Evolutionary conservation across 768 basidiomycete genomes (phyloP).

Genomic region (Agaricus sinodeliciosus): DNA sequence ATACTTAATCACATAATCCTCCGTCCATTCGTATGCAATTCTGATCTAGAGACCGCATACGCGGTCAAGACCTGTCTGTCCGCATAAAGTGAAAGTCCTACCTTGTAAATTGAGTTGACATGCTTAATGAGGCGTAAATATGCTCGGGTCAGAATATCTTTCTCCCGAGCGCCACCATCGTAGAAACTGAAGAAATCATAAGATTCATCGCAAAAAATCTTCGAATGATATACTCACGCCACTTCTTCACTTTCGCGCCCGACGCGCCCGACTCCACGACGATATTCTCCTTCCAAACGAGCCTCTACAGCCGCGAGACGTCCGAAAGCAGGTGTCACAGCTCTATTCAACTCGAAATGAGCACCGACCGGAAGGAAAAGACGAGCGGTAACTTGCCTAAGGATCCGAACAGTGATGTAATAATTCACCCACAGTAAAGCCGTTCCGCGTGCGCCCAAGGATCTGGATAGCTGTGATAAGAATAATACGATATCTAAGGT

Average conservation of each 20-base stretch:
- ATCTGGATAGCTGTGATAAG: constrained; percentile 83
- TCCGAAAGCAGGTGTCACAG: constrained; percentile 91
- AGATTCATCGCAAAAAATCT: not conserved
- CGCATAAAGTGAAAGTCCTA: constrained; percentile 17
- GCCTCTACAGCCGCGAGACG: constrained; percentile 85
- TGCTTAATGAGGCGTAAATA: constrained; percentile 82
- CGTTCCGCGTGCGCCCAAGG: constrained; percentile 82
- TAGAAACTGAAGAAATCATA: constrained; percentile 59
- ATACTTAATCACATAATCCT: constrained; percentile 96
- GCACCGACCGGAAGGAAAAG: not conserved
- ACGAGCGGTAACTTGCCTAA: constrained; percentile 21
- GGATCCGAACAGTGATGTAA: constrained; percentile 75
- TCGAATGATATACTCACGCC: constrained; percentile 47
- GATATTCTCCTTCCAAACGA: constrained; percentile 84
- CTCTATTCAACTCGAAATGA: constrained; percentile 23
- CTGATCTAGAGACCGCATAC: constrained; percentile 48
- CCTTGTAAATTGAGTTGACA: constrained; percentile 89
- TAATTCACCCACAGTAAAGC: constrained; percentile 77
- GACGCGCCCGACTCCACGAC: constrained; percentile 79
- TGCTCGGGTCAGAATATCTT: constrained; percentile 69
- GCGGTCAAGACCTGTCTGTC: not conserved
- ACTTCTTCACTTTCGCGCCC: constrained; percentile 90
- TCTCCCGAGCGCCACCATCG: constrained; percentile 79
- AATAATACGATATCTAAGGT: constrained; percentile 87
- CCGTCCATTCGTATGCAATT: constrained; percentile 91